phyloP scores from a whole-genome alignment of 192 early-diverging fungal species.

The Powellomyces hirtus region DNA sequence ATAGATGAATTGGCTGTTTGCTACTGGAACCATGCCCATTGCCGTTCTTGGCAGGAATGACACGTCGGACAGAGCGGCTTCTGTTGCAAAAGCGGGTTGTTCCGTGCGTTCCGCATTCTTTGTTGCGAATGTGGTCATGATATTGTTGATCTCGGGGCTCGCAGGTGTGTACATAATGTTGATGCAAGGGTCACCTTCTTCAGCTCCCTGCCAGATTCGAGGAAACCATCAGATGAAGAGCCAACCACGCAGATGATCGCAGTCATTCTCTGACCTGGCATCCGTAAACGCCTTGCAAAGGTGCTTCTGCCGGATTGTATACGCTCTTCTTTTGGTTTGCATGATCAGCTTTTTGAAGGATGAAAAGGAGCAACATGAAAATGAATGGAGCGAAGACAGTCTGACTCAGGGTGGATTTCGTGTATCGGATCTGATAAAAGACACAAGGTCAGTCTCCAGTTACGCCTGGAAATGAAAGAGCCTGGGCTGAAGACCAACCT shows the following conservation, averaged over 20 bases:
- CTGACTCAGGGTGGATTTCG: conserved; percentile 62
- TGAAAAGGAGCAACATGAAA: conserved; percentile 64
- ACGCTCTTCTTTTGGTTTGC: conserved; percentile 36
- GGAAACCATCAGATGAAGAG: not conserved
- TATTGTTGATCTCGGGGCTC: not conserved
- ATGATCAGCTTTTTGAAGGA: conserved; percentile 54
- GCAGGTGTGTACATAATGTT: conserved; percentile 61
- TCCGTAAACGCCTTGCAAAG: conserved; percentile 43
- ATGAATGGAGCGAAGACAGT: conserved; percentile 62
- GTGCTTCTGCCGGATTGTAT: conserved; percentile 37
- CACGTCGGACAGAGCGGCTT: conserved; percentile 26
- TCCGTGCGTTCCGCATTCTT: conserved; percentile 44
- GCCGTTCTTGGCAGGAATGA: conserved; percentile 23
- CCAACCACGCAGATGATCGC: not conserved
- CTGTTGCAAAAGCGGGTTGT: conserved; percentile 19
- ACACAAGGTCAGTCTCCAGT: not conserved
- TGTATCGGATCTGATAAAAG: conserved; percentile 48
- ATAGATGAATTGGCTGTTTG: conserved; percentile 61
- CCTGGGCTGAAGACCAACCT: conserved; percentile 54
- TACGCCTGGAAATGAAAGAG: not conserved
- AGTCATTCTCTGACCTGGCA: conserved; percentile 11
- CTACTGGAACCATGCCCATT: conserved; percentile 56
- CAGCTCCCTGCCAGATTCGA: conserved; percentile 38
- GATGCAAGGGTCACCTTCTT: conserved; percentile 49
- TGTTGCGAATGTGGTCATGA: conserved; percentile 40